Evolutionary conservation across 1,139 yeast genomes (phyloP).

Genomic region (Hemisphaericaspora lyxosophila): DNA sequence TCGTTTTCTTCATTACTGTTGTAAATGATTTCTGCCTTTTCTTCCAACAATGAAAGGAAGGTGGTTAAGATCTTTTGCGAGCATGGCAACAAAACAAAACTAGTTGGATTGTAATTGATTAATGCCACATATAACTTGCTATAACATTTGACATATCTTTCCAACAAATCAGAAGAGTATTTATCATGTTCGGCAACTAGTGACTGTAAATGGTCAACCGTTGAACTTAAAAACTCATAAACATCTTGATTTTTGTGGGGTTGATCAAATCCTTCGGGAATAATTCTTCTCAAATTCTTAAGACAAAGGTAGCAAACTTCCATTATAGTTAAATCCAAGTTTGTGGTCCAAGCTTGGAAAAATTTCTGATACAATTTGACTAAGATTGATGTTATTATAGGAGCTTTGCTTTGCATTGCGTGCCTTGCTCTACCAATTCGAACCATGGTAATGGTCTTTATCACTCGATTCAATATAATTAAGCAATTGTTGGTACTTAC

Average conservation of each 20-base stretch:
- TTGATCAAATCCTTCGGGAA: constrained; percentile 75
- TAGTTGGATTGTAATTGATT: constrained; percentile 60
- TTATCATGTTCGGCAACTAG: constrained; percentile 56
- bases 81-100: constrained; percentile 68
- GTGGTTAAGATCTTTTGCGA: constrained; percentile 60
- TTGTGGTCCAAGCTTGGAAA: constrained; percentile 61
- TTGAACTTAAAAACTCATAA: constrained; percentile 55
- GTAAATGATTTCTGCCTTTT: constrained; percentile 62
- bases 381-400: constrained; percentile 57
- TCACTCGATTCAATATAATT: constrained; percentile 68
- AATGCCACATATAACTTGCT: constrained; percentile 69
- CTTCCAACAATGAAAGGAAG: constrained; percentile 58
- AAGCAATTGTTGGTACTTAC: constrained; percentile 61
- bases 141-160: constrained; percentile 70
- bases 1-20: constrained; percentile 50
- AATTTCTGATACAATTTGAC: constrained; percentile 58
- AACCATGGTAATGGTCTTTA: constrained; percentile 71
- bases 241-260: constrained; percentile 63
- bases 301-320: constrained; percentile 76
- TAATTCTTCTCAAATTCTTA: constrained; percentile 69
- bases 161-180: constrained; percentile 57
- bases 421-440: constrained; percentile 81
- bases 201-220: constrained; percentile 60
- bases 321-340: constrained; percentile 48
- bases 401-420: constrained; percentile 73